These are phyloP conservation scores for Ceratorhiza oryzae-sativae DNA, from an alignment of 1,284 basidiomycete species.

Conservation along the genomic window DNA sequence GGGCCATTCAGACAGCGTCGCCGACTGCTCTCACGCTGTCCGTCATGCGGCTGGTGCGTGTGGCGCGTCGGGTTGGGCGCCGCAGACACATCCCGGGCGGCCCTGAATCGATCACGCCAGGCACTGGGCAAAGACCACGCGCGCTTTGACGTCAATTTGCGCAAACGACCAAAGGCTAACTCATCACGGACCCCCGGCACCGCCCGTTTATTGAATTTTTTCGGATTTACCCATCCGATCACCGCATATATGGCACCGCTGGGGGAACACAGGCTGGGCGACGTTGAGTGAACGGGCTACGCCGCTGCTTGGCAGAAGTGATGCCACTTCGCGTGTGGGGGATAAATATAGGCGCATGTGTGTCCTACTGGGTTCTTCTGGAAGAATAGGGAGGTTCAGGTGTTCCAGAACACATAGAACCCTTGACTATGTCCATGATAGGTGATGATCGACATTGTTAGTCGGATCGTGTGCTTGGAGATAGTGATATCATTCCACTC, in stretches of 20 bases:
- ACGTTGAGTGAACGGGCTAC: no score
- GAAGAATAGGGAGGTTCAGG: no score
- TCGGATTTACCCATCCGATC: background rate
- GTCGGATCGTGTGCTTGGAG: background rate
- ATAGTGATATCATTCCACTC: no score
- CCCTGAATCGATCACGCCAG: background rate
- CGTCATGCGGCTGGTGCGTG: background rate
- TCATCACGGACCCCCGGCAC: background rate
- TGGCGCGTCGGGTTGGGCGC: background rate
- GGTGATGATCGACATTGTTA: background rate
- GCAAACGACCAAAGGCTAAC: conserved; percentile 8
- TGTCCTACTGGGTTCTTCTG: no score
- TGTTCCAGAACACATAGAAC: no score
- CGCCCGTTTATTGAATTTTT: background rate
- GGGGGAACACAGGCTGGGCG: no score
- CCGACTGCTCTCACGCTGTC: background rate
- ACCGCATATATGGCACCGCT: no score
- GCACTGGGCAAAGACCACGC: background rate
- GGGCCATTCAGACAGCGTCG: background rate
- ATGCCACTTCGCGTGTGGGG: background rate
- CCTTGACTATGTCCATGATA: background rate
- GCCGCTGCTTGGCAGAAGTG: background rate
- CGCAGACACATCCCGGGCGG: background rate
- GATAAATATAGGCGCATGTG: no score
- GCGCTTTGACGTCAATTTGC: conserved; percentile 32